A percentile compares a stretch with the other conserved stretches of the same genome.
Evolutionary conservation across 352 stramenopile genomes (phyloP).

Genomic region (Phytophthora hybrid): DNA sequence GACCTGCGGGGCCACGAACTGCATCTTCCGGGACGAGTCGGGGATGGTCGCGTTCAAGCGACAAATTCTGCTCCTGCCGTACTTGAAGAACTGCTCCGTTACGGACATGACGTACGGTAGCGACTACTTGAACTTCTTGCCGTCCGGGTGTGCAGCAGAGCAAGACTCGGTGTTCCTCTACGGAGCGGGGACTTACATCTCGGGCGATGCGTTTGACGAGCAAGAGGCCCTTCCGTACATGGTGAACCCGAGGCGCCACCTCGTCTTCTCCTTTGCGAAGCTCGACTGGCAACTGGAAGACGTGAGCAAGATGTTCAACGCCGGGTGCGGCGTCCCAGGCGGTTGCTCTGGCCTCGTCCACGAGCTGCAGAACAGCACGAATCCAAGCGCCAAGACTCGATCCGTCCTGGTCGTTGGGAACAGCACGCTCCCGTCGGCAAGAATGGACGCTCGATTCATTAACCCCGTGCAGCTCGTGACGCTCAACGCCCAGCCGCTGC

Average conservation of each 20-base stretch:
- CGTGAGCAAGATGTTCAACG: conserved; percentile 42
- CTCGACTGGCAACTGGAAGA: conserved; percentile 45
- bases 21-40: conserved; percentile 51
- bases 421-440: conserved; percentile 27
- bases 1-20: conserved; percentile 43
- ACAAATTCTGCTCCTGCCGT: conserved; percentile 53
- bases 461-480: conserved; percentile 38
- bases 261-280: conserved; percentile 50
- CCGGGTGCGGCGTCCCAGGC: conserved; percentile 29
- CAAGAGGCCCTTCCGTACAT: conserved; percentile 27
- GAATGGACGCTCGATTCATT: conserved; percentile 29
- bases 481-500: conserved; percentile 29
- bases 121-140: conserved; percentile 48
- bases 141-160: conserved; percentile 27
- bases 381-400: conserved; percentile 6
- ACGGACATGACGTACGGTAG: conserved; percentile 43
- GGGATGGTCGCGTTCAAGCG: conserved; percentile 42
- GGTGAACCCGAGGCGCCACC: conserved; percentile 38
- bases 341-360: conserved; percentile 43
- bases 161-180: conserved; percentile 50
- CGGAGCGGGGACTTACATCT: conserved; percentile 40
- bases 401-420: conserved; percentile 36
- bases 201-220: conserved; percentile 31
- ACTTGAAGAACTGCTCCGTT: conserved; percentile 49
- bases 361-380: conserved; percentile 28